Base-by-base conservation (phyloP, 225 moss, liverwort and hornwort species). In the Neckera pumila region DNA sequence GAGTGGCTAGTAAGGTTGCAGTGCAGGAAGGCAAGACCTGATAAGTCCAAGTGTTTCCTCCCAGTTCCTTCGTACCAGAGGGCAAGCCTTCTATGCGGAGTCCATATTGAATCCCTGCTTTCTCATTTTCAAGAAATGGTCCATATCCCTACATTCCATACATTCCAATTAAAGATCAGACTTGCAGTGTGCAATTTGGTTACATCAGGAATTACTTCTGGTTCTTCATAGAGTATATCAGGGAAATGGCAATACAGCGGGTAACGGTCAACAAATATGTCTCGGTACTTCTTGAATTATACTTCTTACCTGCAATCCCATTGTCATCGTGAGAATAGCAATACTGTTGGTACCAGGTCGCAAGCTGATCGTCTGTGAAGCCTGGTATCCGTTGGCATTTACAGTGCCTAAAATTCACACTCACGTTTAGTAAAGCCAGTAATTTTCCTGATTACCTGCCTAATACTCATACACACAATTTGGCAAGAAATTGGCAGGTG, bases 81-180 rank as follows among this genome's bases (percentile, higher is more conserved):
- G 94, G 89, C 86, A 96, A 91, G 77, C 91, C 94, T 66, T 93
- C 91, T 43, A 89, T 77, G 69, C 91, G 85, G 80, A 91, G 73
- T 81, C 92, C 94, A 72, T 83, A 53, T 70, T 86, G 87, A 85
- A 96, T 95, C 72, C 97, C 97, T 69, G 96, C 94, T 79, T 85
- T 89, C 89, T 96, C 96, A 62, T 84, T 87, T 73, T 98, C 98
- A 79, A 98, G 42, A 81, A 94, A 96, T 45, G 98, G 93, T 63
- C 96, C 96, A 86, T 92, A 97, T 45, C 93, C 95, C 96, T 98
- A 31, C 83, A 75, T 49, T 79, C 28, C 79, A 89, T 59, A 26
- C 85, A 72, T 70, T 69, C 27, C 38, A 73, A 43, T 84, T 38
- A 8, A 34, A 64, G 71, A 72, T 49, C 57, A 91, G 43, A 81